phyloP scores from a whole-genome alignment of 768 basidiomycete species.

The Suillus subluteus region DNA sequence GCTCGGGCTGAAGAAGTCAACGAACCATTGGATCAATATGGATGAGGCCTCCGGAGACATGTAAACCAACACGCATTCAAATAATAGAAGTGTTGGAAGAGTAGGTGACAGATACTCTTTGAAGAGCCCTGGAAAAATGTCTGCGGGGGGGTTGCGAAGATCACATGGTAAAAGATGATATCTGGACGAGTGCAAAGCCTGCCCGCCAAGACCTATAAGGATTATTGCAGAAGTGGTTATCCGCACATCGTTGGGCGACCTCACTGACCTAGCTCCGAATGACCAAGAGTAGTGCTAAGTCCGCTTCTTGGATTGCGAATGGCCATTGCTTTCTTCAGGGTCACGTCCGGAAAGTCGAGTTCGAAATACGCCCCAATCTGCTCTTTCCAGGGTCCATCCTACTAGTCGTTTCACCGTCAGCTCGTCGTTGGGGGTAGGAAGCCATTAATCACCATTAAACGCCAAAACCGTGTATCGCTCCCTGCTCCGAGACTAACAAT shows the following conservation, averaged over 20 bases:
- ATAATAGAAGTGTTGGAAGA: slow-evolving; percentile 82
- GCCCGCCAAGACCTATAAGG: slow-evolving; percentile 71
- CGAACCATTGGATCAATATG: slow-evolving; percentile 74
- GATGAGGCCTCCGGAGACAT: slow-evolving; percentile 65
- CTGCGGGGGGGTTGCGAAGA: slow-evolving; percentile 61
- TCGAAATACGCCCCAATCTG: slow-evolving; percentile 73
- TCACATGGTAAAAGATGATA: slow-evolving; percentile 82
- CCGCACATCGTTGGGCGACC: slow-evolving; percentile 17
- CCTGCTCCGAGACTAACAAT: slow-evolving; percentile 95
- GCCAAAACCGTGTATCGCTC: slow-evolving; percentile 95
- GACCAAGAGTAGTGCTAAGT: slow-evolving; percentile 19
- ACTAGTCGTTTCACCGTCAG: slow-evolving; percentile 18
- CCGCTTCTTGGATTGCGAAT: slow-evolving; percentile 67
- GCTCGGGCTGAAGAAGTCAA: slow-evolving; percentile 46
- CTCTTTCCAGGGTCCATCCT: slow-evolving; percentile 61
- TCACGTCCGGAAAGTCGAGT: slow-evolving; percentile 88
- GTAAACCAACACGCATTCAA: slow-evolving; percentile 94
- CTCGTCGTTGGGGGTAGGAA: slow-evolving; percentile 14
- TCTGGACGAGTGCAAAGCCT: slow-evolving; percentile 52
- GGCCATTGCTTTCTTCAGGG: slow-evolving; percentile 79
- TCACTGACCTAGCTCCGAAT: slow-evolving; percentile 16
- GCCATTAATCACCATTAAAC: slow-evolving; percentile 61
- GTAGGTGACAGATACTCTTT: slow-evolving; percentile 53
- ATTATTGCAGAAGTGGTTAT: slow-evolving; percentile 34
- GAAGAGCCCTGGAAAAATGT: slow-evolving; percentile 45